Evolutionary conservation across 2,329 filamentous ascomycete genomes (phyloP).

Genomic region (Aurifilum marmelostoma): DNA sequence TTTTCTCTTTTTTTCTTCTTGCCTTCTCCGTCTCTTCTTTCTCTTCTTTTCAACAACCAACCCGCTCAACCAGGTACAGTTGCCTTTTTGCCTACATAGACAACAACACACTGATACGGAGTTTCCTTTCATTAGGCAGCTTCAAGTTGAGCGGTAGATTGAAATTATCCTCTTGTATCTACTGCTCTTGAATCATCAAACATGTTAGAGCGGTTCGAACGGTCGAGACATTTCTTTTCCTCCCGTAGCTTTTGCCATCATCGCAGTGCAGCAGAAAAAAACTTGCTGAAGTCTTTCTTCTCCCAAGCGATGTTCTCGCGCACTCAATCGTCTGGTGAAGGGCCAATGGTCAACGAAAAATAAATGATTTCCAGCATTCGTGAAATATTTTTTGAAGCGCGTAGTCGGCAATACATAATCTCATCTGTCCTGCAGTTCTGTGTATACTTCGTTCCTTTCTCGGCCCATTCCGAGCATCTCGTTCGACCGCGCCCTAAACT

Average conservation of each 20-base stretch:
- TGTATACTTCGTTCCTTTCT: background rate
- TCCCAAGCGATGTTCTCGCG: background rate
- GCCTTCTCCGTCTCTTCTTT: slow-evolving; percentile 33
- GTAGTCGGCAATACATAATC: background rate
- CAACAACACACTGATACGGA: slow-evolving; percentile 41
- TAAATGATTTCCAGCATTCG: too few relatives aligned
- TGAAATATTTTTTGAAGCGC: too few relatives aligned
- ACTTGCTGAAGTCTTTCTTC: background rate
- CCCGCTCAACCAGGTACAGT: slow-evolving; percentile 44
- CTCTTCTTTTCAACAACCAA: slow-evolving; percentile 37
- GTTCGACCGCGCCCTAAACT: too few relatives aligned
- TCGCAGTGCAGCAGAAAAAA: background rate
- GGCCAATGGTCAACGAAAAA: slow-evolving; percentile 2
- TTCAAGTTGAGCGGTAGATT: slow-evolving; percentile 65
- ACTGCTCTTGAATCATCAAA: slow-evolving; percentile 75
- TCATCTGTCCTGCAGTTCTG: too few relatives aligned
- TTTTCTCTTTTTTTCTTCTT: background rate
- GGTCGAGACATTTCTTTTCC: slow-evolving; percentile 65
- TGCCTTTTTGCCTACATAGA: slow-evolving; percentile 37
- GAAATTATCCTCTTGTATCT: slow-evolving; percentile 76
- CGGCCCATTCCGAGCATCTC: background rate
- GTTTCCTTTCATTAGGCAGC: slow-evolving; percentile 59
- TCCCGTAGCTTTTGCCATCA: too few relatives aligned
- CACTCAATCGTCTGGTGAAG: too few relatives aligned
- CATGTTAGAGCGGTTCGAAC: slow-evolving; percentile 85